Evolutionary conservation across 805 yeast genomes (phyloP).

Genomic region (Saccharomyces kudriavzevii): DNA sequence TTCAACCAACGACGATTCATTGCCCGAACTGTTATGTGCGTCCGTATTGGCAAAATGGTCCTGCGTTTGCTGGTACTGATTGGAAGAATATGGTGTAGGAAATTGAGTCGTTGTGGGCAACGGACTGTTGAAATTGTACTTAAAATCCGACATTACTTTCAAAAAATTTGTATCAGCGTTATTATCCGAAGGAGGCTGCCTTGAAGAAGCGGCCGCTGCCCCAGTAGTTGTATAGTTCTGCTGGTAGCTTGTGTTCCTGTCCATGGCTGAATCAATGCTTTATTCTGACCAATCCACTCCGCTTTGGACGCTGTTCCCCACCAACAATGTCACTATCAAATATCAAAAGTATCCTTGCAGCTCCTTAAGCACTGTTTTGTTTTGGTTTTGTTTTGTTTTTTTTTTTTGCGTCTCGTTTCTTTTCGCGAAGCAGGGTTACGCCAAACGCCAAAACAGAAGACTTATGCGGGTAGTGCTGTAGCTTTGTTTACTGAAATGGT

Average conservation of each 20-base stretch:
- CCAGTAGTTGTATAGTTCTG: background rate
- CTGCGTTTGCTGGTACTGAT: conserved; percentile 9
- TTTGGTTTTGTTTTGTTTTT: background rate
- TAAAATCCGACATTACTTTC: conserved; percentile 22
- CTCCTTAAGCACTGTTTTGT: background rate
- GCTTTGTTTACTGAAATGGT: background rate
- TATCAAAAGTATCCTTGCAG: background rate
- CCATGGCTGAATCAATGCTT: background rate
- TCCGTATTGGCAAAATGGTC: background rate
- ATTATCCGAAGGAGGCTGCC: conserved; percentile 5
- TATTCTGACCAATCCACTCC: background rate
- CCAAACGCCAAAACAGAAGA: background rate
- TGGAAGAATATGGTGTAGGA: conserved; percentile 30
- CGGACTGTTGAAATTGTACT: conserved; percentile 27
- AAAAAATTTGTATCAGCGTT: conserved; percentile 24
- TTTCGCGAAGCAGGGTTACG: background rate
- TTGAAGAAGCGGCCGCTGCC: background rate
- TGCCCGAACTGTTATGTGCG: conserved; percentile 4
- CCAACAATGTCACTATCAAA: background rate
- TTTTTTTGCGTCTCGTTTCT: background rate
- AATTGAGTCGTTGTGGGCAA: conserved; percentile 27
- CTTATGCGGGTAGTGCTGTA: background rate
- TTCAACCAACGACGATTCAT: conserved; percentile 22
- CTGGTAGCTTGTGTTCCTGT: background rate
- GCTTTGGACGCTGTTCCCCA: background rate